These are phyloP conservation scores for Diacronema lutheri DNA, from an alignment of 78 protist genomes.

Conservation along the genomic window DNA sequence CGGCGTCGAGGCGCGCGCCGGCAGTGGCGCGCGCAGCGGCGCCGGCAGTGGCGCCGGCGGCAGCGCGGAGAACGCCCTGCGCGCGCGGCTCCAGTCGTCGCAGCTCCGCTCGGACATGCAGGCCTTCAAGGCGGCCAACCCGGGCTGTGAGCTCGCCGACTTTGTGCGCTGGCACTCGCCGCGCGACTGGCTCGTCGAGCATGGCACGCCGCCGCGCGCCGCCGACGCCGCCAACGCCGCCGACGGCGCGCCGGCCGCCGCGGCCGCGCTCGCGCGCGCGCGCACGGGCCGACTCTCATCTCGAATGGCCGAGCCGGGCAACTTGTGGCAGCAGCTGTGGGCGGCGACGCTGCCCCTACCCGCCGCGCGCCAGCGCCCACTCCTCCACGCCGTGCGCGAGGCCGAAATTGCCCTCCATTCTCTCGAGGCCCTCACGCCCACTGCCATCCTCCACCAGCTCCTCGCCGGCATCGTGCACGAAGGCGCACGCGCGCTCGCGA, in stretches of 20 bases:
- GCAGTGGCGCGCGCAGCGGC: too few species aligned
- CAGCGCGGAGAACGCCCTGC: not conserved
- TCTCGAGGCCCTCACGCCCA: not conserved
- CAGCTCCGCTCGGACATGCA: slow-evolving; percentile 39
- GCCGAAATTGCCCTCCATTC: not conserved
- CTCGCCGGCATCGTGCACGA: not conserved
- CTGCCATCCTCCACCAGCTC: not conserved
- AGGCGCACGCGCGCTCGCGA: not conserved
- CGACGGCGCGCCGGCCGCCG: not conserved
- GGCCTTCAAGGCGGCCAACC: slow-evolving; percentile 69
- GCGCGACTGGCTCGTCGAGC: slow-evolving; percentile 30
- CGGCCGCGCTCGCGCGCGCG: not conserved
- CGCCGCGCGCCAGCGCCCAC: slow-evolving; percentile 11
- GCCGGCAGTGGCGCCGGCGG: too few species aligned
- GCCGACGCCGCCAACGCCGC: not conserved
- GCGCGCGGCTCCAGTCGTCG: not conserved
- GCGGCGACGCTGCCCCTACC: not conserved
- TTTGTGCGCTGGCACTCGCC: slow-evolving; percentile 66
- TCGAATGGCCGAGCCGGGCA: not conserved
- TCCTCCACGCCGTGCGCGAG: not conserved
- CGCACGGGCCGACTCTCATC: not conserved
- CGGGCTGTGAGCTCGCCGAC: slow-evolving; percentile 25
- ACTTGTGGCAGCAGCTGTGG: slow-evolving; percentile 1
- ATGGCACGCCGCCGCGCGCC: not conserved
- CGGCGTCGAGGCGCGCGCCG: too few species aligned